Base-by-base conservation (phyloP, 495 filamentous ascomycete species). In the Penicillium longicatenatum region DNA sequence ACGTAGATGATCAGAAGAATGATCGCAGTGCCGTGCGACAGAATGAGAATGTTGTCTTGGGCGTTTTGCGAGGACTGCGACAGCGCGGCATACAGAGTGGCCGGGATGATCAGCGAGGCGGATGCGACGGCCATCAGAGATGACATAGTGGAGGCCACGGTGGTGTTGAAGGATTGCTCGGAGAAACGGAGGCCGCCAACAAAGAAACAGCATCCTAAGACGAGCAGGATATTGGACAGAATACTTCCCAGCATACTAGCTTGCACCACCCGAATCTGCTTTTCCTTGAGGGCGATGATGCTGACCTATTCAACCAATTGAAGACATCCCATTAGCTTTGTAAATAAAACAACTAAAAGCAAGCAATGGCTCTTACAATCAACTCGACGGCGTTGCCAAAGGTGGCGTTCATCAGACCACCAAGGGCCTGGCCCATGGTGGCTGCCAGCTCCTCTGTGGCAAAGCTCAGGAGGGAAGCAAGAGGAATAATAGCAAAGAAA, bases 301-400 rank as follows among this genome's bases (percentile, higher is more conserved):
- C 92, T 96, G 70, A 98, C 92, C 92, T 96, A 62, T 17, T n/a
- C 16, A 68, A 58, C 58, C 26, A 29, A 22, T 9, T 4, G 30
- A 29, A 31, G 30, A 43, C 24, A n/a, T 17, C 16, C 7, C 12
- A 39, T 39, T 26, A 37, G 22, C 21, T 20, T 35, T 26, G 9
- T 22, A 11, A 7, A 39, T 29, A 8, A 41, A 48, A 4, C 9
- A 33, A 14, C 17, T 3, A 20, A 22, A 44, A 20, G n/a, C 7
- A 22, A 12, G 33, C 14, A 58, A 17, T 48, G 57, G 65, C 30
- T 52, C 44, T 66, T 79, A 96, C 94, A 78, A 98, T 98, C 64
- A 98, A 74, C 66, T 98, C 94, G n/a, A 97, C 93, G 0, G 94
- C 94, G 80, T 98, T 98, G 41, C 94, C 94, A 76, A 96, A 97